Conservation (phyloP, 2,329 filamentous ascomycete genomes). For the Colletotrichum sp. region DNA sequence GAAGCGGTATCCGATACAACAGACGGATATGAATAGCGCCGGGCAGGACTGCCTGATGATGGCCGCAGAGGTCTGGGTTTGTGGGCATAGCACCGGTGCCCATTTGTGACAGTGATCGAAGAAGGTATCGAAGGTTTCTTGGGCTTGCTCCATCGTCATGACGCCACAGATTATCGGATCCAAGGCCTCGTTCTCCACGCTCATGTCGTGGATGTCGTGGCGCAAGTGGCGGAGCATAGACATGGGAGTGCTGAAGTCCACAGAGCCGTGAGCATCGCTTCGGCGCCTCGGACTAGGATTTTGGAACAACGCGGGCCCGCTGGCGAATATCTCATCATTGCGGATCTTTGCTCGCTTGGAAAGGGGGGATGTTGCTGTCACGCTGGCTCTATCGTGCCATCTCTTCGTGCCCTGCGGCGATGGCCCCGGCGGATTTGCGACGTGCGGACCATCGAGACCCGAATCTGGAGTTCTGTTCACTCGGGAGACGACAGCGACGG, state of each 20-base stretch:
- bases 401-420: neutral
- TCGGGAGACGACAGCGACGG: neutral
- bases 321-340: neutral
- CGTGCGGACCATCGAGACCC: neutral
- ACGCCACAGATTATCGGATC: neutral
- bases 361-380: neutral
- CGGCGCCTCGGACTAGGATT: neutral
- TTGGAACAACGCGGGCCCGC: neutral
- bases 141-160: neutral
- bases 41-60: neutral
- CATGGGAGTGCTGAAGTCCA: neutral
- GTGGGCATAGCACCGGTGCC: neutral
- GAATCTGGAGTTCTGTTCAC: neutral
- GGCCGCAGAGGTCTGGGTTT: neutral
- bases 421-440: neutral
- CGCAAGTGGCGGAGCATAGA: neutral
- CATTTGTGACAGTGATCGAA: neutral
- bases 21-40: neutral
- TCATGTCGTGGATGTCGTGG: neutral
- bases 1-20: neutral
- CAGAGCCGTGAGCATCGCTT: neutral
- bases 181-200: neutral
- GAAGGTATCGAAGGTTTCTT: neutral
- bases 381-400: neutral
- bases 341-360: neutral